Conservation (phyloP, 768 basidiomycete genomes). For the Arthromyces matolae region DNA sequence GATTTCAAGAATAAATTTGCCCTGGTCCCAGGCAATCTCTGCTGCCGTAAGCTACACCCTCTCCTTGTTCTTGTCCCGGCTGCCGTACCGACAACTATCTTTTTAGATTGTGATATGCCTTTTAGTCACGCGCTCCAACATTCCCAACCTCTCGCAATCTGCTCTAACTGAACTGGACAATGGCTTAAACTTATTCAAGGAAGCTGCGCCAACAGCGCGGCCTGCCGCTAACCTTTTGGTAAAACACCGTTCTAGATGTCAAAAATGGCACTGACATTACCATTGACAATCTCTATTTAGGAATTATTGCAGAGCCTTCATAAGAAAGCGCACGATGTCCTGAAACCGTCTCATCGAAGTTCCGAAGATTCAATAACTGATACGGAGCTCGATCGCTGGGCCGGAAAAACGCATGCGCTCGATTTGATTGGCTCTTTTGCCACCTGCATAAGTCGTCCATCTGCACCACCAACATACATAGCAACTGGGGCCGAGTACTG, state of each 20-base stretch:
- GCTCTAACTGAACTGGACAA: constrained; percentile 47
- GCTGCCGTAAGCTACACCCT: constrained; percentile 47
- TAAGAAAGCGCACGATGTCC: constrained; percentile 40
- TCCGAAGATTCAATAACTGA: constrained; percentile 33
- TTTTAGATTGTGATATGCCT: constrained; percentile 58
- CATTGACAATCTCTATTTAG: constrained; percentile 21
- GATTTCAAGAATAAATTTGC: constrained; percentile 41
- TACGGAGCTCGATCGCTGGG: constrained; percentile 52
- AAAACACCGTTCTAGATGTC: constrained; percentile 17
- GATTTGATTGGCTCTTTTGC: constrained; percentile 16
- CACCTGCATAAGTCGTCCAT: constrained; percentile 1
- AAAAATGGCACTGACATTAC: not conserved
- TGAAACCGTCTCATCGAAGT: constrained; percentile 26
- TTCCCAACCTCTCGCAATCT: constrained; percentile 42
- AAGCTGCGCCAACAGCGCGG: constrained; percentile 41
- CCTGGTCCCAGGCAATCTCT: constrained; percentile 68
- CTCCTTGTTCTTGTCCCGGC: not conserved
- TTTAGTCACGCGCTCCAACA: constrained; percentile 46
- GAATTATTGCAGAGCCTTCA: constrained; percentile 38
- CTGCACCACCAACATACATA: not conserved
- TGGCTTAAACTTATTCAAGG: constrained; percentile 41
- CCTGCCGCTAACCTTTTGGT: constrained; percentile 46
- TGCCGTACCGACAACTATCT: not conserved
- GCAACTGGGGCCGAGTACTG: constrained; percentile 13
- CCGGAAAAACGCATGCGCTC: constrained; percentile 49